Base-by-base conservation (phyloP, 176 grass and related monocot genomes). In the Carex kokanica region DNA sequence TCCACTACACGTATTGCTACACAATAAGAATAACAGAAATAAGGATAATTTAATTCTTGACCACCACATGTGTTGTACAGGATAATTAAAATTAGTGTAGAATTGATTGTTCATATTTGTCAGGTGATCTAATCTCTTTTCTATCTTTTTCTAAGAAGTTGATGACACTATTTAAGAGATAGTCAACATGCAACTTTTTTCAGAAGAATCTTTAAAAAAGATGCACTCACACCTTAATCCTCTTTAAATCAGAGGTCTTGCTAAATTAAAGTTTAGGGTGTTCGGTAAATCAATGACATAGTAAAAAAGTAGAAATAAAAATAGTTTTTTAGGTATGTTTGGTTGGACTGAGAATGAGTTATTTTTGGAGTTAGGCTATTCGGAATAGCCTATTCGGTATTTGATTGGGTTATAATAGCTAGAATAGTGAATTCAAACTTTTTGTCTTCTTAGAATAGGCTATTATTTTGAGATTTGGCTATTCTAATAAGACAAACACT, bases 81-180 rank as follows among this genome's bases (percentile, higher is more conserved):
- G 71, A 53, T 43, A n/a, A n/a, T n/a, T n/a, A 53, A 14, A 10
- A 43, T 9, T 15, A 24, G n/a, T 29, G 45, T 27, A 45, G 10
- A 74, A 52, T 53, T 74, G 6, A 74, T 75, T 75, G 72, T 16
- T 75, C 72, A 75, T 75, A 14, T 17, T 27, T 74, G 13, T 75
- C 72, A 54, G 72, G 72, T 54, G 21, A 75, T 75, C 72, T 54
- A 75, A 75, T 75, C 8, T 75, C 47, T 75, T 49, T 27, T 16
- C 14, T 29, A 54, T 31, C 36, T 2, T 73, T 71, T 71, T 71
- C 16, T 20, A 71, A 47, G 43, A 49, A 21, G 43, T 52, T 15
- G 70, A 52, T 52, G 43, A 21, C n/a, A 25, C 18, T 13, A 18
- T 41, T 69, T 72, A 47, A 17, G 17, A 45, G 9, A 70, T 17